Percentiles rank a stretch among this genome's conserved stretches.
Evolutionary conservation across 306 rosid genomes (phyloP).

Genomic region (Fagus crenata): DNA sequence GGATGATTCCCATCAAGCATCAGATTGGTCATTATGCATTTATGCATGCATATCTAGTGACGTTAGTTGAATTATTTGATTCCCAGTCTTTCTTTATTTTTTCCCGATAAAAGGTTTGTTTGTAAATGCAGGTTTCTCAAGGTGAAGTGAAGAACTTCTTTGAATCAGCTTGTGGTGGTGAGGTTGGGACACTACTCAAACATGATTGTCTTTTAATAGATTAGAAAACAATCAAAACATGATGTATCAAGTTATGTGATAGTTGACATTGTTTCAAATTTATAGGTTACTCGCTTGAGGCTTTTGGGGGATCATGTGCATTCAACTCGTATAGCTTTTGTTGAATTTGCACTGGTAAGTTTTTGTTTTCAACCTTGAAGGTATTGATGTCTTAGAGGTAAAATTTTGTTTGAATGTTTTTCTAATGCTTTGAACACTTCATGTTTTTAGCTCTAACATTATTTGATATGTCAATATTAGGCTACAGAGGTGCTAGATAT

Average conservation of each 20-base stretch:
- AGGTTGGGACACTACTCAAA: constrained; percentile 51
- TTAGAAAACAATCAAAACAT: constrained; percentile 4
- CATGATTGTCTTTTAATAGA: constrained; percentile 17
- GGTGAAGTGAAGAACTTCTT: constrained; percentile 89
- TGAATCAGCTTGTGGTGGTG: constrained; percentile 93
- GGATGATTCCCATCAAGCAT: background rate
- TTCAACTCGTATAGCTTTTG: constrained; percentile 97
- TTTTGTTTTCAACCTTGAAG: background rate
- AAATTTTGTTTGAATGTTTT: background rate
- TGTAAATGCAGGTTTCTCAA: constrained; percentile 71
- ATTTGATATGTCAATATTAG: background rate
- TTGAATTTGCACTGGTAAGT: constrained; percentile 76
- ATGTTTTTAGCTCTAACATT: background rate
- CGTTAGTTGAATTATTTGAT: constrained; percentile 19
- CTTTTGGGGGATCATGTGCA: constrained; percentile 96
- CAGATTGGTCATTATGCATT: constrained; percentile 8
- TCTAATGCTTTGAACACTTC: background rate
- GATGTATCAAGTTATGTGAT: constrained; percentile 18
- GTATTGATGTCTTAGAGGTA: background rate
- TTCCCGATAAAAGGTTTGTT: background rate
- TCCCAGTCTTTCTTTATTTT: background rate
- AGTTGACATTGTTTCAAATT: constrained; percentile 16
- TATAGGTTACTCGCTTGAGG: constrained; percentile 92
- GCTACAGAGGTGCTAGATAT: background rate
- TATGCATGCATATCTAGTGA: constrained; percentile 12